phyloP scores from a whole-genome alignment of 2,329 filamentous ascomycete species.

The Epichloe bromicola region DNA sequence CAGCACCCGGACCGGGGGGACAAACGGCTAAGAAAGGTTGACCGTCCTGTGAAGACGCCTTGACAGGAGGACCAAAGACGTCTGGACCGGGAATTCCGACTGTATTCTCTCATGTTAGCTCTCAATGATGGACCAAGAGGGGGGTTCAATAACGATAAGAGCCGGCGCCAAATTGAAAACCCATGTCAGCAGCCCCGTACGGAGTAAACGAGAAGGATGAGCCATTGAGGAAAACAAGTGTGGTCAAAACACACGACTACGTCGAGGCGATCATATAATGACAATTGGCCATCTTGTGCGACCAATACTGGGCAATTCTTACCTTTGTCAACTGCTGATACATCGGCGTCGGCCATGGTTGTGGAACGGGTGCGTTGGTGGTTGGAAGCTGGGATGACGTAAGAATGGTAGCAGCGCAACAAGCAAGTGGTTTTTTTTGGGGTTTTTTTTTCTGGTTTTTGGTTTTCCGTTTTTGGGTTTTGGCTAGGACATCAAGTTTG shows the following conservation, averaged over 20 bases:
- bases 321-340: constrained; percentile 25
- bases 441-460: too few species aligned
- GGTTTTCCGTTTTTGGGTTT: too few species aligned
- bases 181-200: neutral
- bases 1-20: constrained; percentile 7
- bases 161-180: neutral
- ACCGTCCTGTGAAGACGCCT: constrained; percentile 14
- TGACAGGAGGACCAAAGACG: constrained; percentile 16
- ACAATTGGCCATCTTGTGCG: neutral
- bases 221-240: neutral
- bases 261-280: neutral
- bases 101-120: constrained; percentile 6
- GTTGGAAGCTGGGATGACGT: constrained; percentile 8
- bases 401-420: neutral
- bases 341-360: constrained; percentile 22
- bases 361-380: constrained; percentile 5
- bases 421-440: neutral
- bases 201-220: neutral
- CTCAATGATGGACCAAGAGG: neutral
- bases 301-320: constrained; percentile 7
- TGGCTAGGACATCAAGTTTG: neutral
- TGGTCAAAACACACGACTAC: neutral
- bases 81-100: constrained; percentile 18
- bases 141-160: neutral
- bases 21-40: constrained; percentile 4